Evolutionary conservation across 805 yeast species (phyloP).

Genomic region (Pichia sporocuriosa): DNA sequence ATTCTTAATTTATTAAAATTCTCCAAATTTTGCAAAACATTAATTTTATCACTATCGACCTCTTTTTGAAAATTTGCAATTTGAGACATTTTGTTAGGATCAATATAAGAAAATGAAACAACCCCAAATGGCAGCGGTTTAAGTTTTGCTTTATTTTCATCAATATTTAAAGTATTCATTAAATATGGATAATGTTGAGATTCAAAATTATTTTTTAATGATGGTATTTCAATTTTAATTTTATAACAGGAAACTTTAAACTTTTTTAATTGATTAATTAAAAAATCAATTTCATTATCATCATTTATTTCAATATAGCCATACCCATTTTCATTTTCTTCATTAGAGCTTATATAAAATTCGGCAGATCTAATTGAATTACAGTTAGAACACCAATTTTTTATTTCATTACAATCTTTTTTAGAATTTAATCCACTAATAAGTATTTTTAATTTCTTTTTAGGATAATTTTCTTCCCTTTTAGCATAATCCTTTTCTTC

Average conservation of each 20-base stretch:
- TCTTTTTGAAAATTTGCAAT: constrained; percentile 23
- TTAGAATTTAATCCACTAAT: constrained; percentile 23
- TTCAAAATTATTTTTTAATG: constrained; percentile 10
- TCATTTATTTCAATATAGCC: constrained; percentile 27
- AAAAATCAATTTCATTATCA: constrained; percentile 20
- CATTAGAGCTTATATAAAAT: constrained; percentile 18
- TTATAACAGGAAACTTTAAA: constrained; percentile 26
- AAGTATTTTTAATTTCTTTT: constrained; percentile 22
- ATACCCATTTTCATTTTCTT: constrained; percentile 19
- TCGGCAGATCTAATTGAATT: constrained; percentile 24
- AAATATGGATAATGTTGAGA: constrained; percentile 12
- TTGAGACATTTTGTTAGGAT: constrained; percentile 24
- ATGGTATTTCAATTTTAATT: constrained; percentile 25
- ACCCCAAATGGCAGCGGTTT: no score
- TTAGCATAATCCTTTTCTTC: constrained; percentile 25
- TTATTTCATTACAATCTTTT: constrained; percentile 18
- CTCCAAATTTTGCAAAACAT: constrained; percentile 8
- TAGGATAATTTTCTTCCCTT: constrained; percentile 15
- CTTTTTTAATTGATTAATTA: constrained; percentile 18
- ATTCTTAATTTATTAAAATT: constrained; percentile 7
- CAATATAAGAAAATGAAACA: constrained; percentile 22
- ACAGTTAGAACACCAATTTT: constrained; percentile 24
- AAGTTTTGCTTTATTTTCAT: no score
- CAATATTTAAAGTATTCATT: neutral
- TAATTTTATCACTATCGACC: constrained; percentile 19